phyloP scores from a whole-genome alignment of 2,329 filamentous ascomycete genomes.

The Aspergillus candidus region DNA sequence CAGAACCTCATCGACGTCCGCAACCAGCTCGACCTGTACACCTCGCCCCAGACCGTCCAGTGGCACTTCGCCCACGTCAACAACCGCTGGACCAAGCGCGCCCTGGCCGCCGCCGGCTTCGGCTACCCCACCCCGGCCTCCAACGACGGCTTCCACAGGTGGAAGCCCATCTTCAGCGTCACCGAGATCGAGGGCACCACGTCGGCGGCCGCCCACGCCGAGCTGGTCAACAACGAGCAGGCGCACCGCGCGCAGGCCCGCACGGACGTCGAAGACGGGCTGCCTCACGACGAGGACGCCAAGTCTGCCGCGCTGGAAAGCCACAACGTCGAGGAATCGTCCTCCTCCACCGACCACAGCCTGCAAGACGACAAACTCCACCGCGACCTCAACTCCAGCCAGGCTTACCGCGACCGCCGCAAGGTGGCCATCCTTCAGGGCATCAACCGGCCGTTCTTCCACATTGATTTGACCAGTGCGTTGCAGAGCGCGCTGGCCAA shows the following conservation, averaged over 20 bases:
- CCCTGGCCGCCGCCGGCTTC: conserved; percentile 79
- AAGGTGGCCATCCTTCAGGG: conserved; percentile 67
- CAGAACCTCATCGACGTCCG: conserved; percentile 91
- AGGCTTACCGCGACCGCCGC: conserved; percentile 36
- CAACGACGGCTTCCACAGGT: conserved; percentile 56
- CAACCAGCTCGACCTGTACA: conserved; percentile 84
- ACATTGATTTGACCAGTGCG: conserved; percentile 84
- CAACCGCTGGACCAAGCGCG: conserved; percentile 91
- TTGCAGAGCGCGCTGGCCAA: conserved; percentile 82
- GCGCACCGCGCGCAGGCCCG: conserved; percentile 20
- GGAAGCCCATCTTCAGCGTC: conserved; percentile 94
- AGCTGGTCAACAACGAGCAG: conserved; percentile 56
- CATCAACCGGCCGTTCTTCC: conserved; percentile 87
- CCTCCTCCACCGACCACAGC: conserved; percentile 22
- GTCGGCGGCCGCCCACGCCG: conserved; percentile 64
- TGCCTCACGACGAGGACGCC: conserved; percentile 18
- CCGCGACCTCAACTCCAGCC: conserved; percentile 44
- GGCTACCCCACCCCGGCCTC: conserved; percentile 64
- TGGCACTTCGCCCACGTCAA: conserved; percentile 95
- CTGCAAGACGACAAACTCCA: conserved; percentile 35
- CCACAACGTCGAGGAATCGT: conserved; percentile 19
- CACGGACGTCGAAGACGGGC: conserved; percentile 30
- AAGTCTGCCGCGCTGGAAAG: conserved; percentile 29
- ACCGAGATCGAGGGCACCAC: conserved; percentile 71
- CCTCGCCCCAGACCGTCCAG: conserved; percentile 73